Percentiles rank a stretch among this genome's conserved stretches.
These are phyloP conservation scores for Omphalea diandra DNA, from an alignment of 441 rosid genomes.

Conservation along the genomic window DNA sequence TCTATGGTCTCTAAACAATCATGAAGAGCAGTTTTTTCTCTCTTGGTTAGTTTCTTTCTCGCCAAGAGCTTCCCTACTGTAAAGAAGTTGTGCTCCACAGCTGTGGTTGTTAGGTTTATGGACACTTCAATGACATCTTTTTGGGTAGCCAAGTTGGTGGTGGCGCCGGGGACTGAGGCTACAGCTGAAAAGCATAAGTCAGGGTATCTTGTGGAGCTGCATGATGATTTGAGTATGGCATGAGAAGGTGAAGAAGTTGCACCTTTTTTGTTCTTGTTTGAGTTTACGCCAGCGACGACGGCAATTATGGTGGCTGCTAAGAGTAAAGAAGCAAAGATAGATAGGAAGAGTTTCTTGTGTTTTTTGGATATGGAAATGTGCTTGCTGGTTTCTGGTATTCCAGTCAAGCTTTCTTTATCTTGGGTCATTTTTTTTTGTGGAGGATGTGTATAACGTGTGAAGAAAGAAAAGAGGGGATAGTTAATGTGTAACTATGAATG, in stretches of 20 bases:
- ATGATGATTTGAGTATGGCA: slow-evolving; percentile 52
- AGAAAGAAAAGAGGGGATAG: background rate
- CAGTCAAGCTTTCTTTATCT: slow-evolving; percentile 17
- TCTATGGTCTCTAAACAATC: slow-evolving; percentile 78
- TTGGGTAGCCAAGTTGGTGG: slow-evolving; percentile 34
- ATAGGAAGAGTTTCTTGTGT: slow-evolving; percentile 17
- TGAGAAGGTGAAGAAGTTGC: slow-evolving; percentile 34
- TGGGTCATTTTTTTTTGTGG: slow-evolving; percentile 3
- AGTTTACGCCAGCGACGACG: slow-evolving; percentile 30
- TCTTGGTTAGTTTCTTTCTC: slow-evolving; percentile 33
- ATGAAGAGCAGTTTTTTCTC: slow-evolving; percentile 64
- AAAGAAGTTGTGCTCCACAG: slow-evolving; percentile 60
- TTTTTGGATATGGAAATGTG: slow-evolving; percentile 10
- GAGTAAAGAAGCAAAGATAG: slow-evolving; percentile 19
- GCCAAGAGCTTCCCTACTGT: slow-evolving; percentile 43
- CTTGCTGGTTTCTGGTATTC: slow-evolving; percentile 9
- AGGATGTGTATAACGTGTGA: background rate
- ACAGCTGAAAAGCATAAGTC: slow-evolving; percentile 62
- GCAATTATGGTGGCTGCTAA: slow-evolving; percentile 13
- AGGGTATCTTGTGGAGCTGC: slow-evolving; percentile 50
- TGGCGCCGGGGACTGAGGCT: slow-evolving; percentile 31
- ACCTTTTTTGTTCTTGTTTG: slow-evolving; percentile 19
- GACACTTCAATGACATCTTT: slow-evolving; percentile 66
- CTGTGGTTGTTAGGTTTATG: slow-evolving; percentile 45
- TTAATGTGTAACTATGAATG: background rate